Evolutionary conservation across 2,329 filamentous ascomycete genomes (phyloP), one percentile per base, ranked within the genome.

Genomic region (Nigrospora osmanthi): DNA sequence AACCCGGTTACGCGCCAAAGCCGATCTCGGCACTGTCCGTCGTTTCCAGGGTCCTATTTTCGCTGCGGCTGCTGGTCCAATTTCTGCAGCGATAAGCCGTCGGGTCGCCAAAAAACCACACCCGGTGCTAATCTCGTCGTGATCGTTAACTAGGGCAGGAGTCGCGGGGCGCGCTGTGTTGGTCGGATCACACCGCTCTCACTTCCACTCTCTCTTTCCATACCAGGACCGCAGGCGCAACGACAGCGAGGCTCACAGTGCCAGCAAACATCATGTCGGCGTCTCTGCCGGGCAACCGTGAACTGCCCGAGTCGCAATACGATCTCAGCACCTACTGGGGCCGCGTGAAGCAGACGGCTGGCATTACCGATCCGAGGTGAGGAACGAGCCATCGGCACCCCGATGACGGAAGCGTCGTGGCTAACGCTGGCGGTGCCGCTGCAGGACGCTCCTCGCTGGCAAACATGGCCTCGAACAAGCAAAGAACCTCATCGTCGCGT

Each of bases 361-460:
- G 90, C 58, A 82, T 98, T 58, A 86, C 90, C 62, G 93, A 98
- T 73, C 93, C 93, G 55, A 93, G 90, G 91, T 97, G 75, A 82
- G 87, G 23, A 28, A 28, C 67, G 49, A 19, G 19, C 1, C 14
- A 14, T 11, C 4, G 35, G n/a, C 1, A 15, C 4, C 2, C n/a
- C 32, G 6, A 30, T 2, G 11, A 15, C 28, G 43, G 35, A 39
- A 39, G n/a, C 19, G 13, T 47, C 32, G 34, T 35, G 31, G 44
- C 40, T 38, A 38, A 19, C 14, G 37, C n/a, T 39, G 9, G 35
- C 15, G 15, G 13, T 34, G n/a, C 28, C 10, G 14, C 38, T 45
- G 41, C 58, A 98, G 93, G 61, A 98, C 89, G 37, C 76, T 98
- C 14, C 78, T 98, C 55, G 87, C 89, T 41, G 87, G 89, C 41